Percentiles rank a stretch among this genome's conserved stretches.
These are phyloP conservation scores for Tolypocladium paradoxum DNA, from an alignment of 2,329 filamentous ascomycete species.

Conservation along the genomic window DNA sequence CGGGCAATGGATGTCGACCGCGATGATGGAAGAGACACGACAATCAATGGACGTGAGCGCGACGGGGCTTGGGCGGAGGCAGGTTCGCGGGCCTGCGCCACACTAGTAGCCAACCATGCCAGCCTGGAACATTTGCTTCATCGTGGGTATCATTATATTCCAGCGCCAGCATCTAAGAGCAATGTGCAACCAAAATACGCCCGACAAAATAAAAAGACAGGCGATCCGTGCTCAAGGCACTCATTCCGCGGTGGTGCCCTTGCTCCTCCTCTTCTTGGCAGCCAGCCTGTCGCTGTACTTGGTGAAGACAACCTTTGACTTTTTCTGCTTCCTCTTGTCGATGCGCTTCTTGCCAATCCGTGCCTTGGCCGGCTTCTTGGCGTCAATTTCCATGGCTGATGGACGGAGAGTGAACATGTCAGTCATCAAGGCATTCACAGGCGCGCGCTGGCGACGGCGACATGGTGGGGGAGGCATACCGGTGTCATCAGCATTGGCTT, in stretches of 20 bases:
- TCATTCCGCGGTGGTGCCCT: background rate
- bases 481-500: constrained; percentile 14
- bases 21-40: background rate
- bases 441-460: background rate
- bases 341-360: constrained; percentile 38
- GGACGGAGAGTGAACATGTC: background rate
- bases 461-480: constrained; percentile 10
- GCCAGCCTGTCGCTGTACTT: constrained; percentile 43
- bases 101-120: background rate
- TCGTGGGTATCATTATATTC: constrained; percentile 9
- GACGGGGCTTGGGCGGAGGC: background rate
- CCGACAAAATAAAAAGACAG: background rate
- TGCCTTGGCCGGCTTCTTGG: constrained; percentile 29
- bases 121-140: background rate
- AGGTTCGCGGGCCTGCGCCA: constrained; percentile 5
- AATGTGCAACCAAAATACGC: background rate
- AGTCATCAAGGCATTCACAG: constrained; percentile 6
- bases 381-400: constrained; percentile 48
- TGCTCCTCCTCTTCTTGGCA: constrained; percentile 29
- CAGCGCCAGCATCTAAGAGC: constrained; percentile 3
- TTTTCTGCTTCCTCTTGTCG: constrained; percentile 46
- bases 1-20: background rate
- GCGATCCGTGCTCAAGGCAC: background rate
- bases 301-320: constrained; percentile 47
- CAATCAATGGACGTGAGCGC: background rate